A percentile compares a stretch with the other conserved stretches of the same genome.
phyloP scores from a whole-genome alignment of 164 flowering plant species.

The Umbellularia californica region DNA sequence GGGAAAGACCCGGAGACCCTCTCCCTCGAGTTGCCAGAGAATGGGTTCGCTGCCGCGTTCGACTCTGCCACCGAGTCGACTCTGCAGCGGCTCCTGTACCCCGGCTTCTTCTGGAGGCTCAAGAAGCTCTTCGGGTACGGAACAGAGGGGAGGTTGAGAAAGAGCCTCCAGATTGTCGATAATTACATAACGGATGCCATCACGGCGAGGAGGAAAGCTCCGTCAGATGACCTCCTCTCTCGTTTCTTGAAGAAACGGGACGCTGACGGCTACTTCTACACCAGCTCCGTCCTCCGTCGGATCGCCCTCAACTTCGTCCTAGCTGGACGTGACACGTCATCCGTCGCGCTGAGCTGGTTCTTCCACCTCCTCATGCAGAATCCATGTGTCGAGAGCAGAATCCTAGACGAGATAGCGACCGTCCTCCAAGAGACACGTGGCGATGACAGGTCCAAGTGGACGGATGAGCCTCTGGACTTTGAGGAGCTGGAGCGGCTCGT shows the following conservation, averaged over 20 bases:
- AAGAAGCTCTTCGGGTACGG: constrained; percentile 55
- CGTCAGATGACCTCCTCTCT: constrained; percentile 69
- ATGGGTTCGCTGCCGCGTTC: constrained; percentile 65
- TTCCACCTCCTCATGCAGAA: constrained; percentile 69
- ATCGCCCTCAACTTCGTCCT: constrained; percentile 89
- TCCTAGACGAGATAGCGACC: constrained; percentile 49
- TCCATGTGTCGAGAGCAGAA: constrained; percentile 49
- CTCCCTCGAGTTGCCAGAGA: constrained; percentile 59
- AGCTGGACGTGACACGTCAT: constrained; percentile 92
- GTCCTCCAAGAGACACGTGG: constrained; percentile 67
- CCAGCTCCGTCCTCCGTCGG: constrained; percentile 46
- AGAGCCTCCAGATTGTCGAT: constrained; percentile 52
- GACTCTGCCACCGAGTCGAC: constrained; percentile 85
- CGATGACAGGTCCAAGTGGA: constrained; percentile 39
- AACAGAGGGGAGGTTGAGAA: constrained; percentile 36
- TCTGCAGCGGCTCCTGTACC: constrained; percentile 63
- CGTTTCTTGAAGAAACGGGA: constrained; percentile 70
- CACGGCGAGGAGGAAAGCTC: constrained; percentile 42
- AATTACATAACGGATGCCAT: constrained; percentile 62
- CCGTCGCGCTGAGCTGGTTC: constrained; percentile 90
- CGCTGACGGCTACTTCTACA: constrained; percentile 40
- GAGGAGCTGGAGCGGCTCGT: constrained; percentile 69
- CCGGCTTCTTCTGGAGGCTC: constrained; percentile 63
- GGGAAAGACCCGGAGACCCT: constrained; percentile 86
- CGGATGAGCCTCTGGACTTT: constrained; percentile 56